Base-by-base conservation (phyloP, 495 filamentous ascomycete genomes). In the Glonium stellatum region DNA sequence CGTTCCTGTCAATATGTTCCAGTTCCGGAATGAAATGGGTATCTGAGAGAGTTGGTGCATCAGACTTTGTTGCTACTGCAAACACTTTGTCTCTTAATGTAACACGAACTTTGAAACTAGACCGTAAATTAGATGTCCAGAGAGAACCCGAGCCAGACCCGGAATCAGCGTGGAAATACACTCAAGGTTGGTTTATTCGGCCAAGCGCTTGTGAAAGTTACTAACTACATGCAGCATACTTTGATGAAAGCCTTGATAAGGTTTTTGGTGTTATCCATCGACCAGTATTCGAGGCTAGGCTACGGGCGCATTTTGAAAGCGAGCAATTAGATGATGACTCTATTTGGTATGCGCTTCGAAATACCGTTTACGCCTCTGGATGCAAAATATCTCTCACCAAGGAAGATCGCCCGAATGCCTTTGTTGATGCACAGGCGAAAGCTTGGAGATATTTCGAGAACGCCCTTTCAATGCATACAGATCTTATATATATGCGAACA, bases 1-100 rank as follows among this genome's bases (percentile, higher is more conserved):
- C 60, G 11, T 63, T 22, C 27, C 47, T 63, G 12, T 63, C 60
- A 25, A 59, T 63, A 19, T 63, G 60, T 46, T 63, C 60, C 3
- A 51, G 57, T 15, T 10, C 55, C n/a, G 60, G 55, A n/a, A 42
- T 63, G n/a, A 18, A 54, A 36, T 63, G 60, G 60, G 55, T 63
- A 5, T 37, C 55, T 2, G 55, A 63, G n/a, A 19, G 55, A 25
- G 49, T 48, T 11, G 60, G 60, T 4, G 19, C 35, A n/a, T 36
- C 59, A 11, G 56, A 63, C 19, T 63, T 63, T 35, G 18, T 19
- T 41, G 22, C 34, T 6, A 53, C 5, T 11, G 47, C 47, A 4
- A 50, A 23, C 12, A 50, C 47, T 21, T 21, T 50, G 15, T 50
- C 47, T 11, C 47, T 50, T 2, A 21, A 50, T 21, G 47, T 50